These are phyloP conservation scores for Capronia epimyces DNA, from an alignment of 2,329 filamentous ascomycete species.

Conservation along the genomic window DNA sequence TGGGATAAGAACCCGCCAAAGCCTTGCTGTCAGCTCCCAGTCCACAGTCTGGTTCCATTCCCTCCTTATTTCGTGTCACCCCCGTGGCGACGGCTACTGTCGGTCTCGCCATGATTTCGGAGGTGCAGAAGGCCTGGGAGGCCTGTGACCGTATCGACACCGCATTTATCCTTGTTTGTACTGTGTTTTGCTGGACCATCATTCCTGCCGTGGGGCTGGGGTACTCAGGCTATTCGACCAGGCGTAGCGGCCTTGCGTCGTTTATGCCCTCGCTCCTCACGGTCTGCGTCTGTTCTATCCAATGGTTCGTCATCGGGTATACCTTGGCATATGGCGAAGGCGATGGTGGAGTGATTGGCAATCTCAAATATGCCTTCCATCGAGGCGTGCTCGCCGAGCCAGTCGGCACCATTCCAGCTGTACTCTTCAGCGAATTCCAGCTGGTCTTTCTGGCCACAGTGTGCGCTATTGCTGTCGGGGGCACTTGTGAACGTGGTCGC, in stretches of 20 bases:
- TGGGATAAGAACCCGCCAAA: conserved; percentile 14
- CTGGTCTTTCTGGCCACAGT: conserved; percentile 44
- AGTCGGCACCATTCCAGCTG: conserved; percentile 47
- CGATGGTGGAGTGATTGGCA: conserved; percentile 40
- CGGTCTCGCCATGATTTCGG: conserved; percentile 28
- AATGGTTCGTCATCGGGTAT: conserved; percentile 49
- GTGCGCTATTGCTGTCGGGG: conserved; percentile 48
- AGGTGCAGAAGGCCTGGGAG: conserved; percentile 45
- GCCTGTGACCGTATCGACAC: conserved; percentile 51
- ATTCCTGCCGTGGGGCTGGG: conserved; percentile 49
- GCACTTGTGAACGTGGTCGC: conserved; percentile 45
- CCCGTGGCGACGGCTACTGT: not conserved
- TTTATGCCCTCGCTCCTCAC: conserved; percentile 46
- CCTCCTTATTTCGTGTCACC: not conserved
- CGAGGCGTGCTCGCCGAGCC: conserved; percentile 44
- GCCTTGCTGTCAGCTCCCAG: conserved; percentile 3
- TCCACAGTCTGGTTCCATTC: not conserved
- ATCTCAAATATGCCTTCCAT: conserved; percentile 45
- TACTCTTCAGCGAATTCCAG: conserved; percentile 50
- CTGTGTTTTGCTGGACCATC: conserved; percentile 50
- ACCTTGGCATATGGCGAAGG: conserved; percentile 47
- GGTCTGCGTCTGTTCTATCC: conserved; percentile 46
- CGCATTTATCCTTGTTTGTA: conserved; percentile 48
- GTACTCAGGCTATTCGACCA: conserved; percentile 48
- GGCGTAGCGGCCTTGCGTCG: conserved; percentile 45